These are phyloP conservation scores for Lagenidium giganteum DNA, from an alignment of 352 stramenopile species.

Conservation along the genomic window DNA sequence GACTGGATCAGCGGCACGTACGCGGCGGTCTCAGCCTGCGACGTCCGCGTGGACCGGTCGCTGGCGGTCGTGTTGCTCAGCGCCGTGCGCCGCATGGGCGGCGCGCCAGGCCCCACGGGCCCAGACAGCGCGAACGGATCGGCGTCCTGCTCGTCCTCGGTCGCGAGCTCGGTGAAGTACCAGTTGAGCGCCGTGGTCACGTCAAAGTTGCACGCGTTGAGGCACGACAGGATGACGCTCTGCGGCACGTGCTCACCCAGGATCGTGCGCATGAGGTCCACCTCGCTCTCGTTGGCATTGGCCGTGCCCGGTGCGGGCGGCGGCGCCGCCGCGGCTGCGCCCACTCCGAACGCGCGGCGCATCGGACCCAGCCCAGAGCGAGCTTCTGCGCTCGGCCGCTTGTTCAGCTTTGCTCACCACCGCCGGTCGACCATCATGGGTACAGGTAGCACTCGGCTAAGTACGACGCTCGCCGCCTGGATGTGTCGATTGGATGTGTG, in stretches of 20 bases:
- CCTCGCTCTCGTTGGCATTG: slow-evolving; percentile 63
- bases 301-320: slow-evolving; percentile 8
- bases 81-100: slow-evolving; percentile 7
- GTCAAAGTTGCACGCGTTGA: slow-evolving; percentile 80
- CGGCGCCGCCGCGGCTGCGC: slow-evolving; percentile 1
- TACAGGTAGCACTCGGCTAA: too few species aligned
- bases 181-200: slow-evolving; percentile 83
- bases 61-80: too few species aligned
- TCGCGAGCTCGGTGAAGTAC: slow-evolving; percentile 81
- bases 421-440: too few species aligned
- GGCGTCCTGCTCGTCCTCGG: slow-evolving; percentile 21
- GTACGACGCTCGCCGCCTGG: too few species aligned
- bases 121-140: not conserved
- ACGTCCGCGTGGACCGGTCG: too few species aligned
- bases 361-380: too few species aligned
- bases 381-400: too few species aligned
- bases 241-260: slow-evolving; percentile 82
- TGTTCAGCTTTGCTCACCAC: too few species aligned
- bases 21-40: slow-evolving; percentile 14
- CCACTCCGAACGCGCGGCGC: too few species aligned
- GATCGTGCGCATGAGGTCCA: slow-evolving; percentile 87
- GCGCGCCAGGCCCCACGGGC: not conserved
- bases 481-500: too few species aligned
- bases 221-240: slow-evolving; percentile 77
- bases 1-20: slow-evolving; percentile 59